phyloP scores from a whole-genome alignment of 163 green algal species.

The Chlamydomonas reinhardtii region DNA sequence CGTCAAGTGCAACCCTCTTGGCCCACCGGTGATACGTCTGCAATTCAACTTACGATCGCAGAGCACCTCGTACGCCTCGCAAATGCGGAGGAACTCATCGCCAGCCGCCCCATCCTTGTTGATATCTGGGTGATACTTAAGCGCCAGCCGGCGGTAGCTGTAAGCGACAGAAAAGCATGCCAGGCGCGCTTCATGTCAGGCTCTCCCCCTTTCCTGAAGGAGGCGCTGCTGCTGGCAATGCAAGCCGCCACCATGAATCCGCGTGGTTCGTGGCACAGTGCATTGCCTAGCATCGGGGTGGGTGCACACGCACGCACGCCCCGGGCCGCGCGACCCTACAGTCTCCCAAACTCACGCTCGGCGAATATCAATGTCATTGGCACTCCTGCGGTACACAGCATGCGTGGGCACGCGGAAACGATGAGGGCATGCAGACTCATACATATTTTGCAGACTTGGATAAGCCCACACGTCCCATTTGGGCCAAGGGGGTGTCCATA shows the following conservation, averaged over 20 bases:
- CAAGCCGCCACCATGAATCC: too few relatives aligned
- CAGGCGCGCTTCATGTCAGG: neutral
- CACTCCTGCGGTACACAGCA: conserved; percentile 61
- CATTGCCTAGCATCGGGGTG: too few relatives aligned
- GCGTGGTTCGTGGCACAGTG: too few relatives aligned
- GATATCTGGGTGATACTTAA: conserved; percentile 86
- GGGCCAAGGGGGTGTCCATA: neutral
- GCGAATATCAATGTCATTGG: conserved; percentile 76
- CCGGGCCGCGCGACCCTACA: neutral
- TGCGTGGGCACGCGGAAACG: too few relatives aligned
- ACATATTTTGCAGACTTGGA: neutral
- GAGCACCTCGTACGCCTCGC: conserved; percentile 88
- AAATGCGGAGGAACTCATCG: conserved; percentile 73
- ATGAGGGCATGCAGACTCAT: too few relatives aligned
- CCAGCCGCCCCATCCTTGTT: conserved; percentile 56
- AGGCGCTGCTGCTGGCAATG: neutral
- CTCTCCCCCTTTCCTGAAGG: too few relatives aligned
- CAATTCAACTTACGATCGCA: conserved; percentile 70
- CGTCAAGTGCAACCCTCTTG: neutral
- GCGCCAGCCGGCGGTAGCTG: conserved; percentile 83
- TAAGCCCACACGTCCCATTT: too few relatives aligned
- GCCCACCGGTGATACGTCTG: too few relatives aligned
- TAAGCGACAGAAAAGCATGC: neutral
- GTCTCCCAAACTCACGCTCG: conserved; percentile 68
- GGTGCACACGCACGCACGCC: too few relatives aligned